These are phyloP conservation scores for Aspergillus olivimuriae DNA, from an alignment of 495 filamentous ascomycete genomes.

Conservation along the genomic window DNA sequence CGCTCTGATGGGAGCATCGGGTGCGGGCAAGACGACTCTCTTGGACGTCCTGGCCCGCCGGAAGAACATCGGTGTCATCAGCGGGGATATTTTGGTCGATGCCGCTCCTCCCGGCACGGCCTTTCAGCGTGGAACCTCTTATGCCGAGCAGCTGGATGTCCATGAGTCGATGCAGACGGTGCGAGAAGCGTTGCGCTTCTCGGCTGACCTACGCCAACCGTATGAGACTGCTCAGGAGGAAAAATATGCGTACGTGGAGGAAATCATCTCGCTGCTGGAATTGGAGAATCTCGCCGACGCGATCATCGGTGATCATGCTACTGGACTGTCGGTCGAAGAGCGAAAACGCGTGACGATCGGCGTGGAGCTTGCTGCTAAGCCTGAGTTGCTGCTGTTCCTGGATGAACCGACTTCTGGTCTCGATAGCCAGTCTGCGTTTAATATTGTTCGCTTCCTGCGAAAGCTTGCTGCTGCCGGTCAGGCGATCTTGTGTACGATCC, in stretches of 20 bases:
- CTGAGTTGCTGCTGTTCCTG: conserved; percentile 77
- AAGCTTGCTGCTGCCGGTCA: conserved; percentile 80
- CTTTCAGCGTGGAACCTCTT: conserved; percentile 75
- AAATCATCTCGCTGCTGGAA: conserved; percentile 72
- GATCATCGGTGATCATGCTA: conserved; percentile 69
- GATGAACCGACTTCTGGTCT: conserved; percentile 89
- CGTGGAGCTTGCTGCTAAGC: conserved; percentile 81
- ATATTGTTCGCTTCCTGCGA: conserved; percentile 80
- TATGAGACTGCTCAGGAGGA: conserved; percentile 59
- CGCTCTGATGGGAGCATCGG: conserved; percentile 77
- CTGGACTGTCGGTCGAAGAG: conserved; percentile 85
- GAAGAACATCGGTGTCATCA: conserved; percentile 73
- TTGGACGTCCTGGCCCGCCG: conserved; percentile 70
- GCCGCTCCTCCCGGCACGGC: conserved; percentile 56
- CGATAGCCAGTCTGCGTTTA: conserved; percentile 79
- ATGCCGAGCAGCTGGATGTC: conserved; percentile 78
- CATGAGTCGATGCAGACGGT: conserved; percentile 75
- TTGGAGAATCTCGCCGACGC: conserved; percentile 81
- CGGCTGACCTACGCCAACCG: conserved; percentile 73
- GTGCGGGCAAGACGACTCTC: conserved; percentile 82
- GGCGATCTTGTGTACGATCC: conserved; percentile 87
- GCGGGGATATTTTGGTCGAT: conserved; percentile 69
- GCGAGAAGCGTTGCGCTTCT: conserved; percentile 78
- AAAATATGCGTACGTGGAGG: conserved; percentile 79
- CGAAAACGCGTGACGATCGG: conserved; percentile 87